phyloP scores from a whole-genome alignment of 192 early-diverging fungal species.

The Backusella luteola region DNA sequence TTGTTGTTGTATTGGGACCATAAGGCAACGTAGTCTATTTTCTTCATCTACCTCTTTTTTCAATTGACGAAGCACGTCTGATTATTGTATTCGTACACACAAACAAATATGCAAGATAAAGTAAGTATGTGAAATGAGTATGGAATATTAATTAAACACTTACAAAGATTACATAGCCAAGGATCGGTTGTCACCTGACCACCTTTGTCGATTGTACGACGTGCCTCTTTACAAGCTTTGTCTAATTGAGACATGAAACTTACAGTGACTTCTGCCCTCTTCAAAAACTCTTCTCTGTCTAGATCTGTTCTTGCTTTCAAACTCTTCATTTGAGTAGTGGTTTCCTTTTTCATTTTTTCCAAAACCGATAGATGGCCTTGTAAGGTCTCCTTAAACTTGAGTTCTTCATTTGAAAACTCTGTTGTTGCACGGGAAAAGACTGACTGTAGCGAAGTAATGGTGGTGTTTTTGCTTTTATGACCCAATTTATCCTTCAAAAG shows the following conservation, averaged over 20 bases:
- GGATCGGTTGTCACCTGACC: conserved; percentile 30
- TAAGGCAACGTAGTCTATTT: conserved; percentile 28
- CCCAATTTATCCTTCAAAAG: neutral
- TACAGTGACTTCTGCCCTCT: conserved; percentile 39
- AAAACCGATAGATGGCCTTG: conserved; percentile 33
- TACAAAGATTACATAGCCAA: conserved; percentile 36
- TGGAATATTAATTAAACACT: neutral
- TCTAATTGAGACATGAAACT: conserved; percentile 37
- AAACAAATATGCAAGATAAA: neutral
- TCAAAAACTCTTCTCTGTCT: conserved; percentile 38
- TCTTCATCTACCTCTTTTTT: conserved; percentile 36
- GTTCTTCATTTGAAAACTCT: neutral
- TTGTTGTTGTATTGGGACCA: conserved; percentile 28
- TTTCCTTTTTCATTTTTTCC: conserved; percentile 39
- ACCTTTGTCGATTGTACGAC: conserved; percentile 4
- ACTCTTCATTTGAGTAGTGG: conserved; percentile 38
- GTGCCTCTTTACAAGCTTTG: conserved; percentile 30
- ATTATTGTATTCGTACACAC: neutral
- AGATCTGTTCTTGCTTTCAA: conserved; percentile 34
- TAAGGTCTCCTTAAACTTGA: conserved; percentile 5
- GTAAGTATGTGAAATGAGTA: neutral
- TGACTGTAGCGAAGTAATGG: neutral
- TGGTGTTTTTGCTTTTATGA: neutral
- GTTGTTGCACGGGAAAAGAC: neutral
- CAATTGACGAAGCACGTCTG: conserved; percentile 33